Percentiles rank a stretch among this genome's conserved stretches.
Conservation (phyloP, 202 grass and related monocot species). For the Sporobolus alterniflorus region DNA sequence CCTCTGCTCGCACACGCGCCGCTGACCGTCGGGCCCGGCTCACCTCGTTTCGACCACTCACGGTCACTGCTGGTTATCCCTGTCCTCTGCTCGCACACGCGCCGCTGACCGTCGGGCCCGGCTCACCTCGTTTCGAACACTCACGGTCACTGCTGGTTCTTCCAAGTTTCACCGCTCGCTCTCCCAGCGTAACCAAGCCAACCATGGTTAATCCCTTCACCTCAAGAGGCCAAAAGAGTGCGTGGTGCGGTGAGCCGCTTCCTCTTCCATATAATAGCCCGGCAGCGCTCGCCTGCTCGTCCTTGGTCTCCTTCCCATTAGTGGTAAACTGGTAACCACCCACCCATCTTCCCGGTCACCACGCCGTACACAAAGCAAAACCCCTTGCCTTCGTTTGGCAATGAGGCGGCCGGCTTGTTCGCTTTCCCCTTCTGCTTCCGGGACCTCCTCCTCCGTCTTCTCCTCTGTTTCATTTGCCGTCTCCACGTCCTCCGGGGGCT, state of each 20-base stretch:
- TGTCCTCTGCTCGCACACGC: not conserved
- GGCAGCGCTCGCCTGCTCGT: not conserved
- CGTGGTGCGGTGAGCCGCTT: not conserved
- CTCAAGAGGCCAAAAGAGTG: not conserved
- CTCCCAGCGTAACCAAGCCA: not conserved
- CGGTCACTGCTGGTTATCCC: not conserved
- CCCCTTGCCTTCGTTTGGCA: not conserved
- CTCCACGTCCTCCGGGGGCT: conserved; percentile 52
- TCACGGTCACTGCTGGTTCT: not conserved
- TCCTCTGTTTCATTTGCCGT: conserved; percentile 39
- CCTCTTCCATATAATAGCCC: not conserved
- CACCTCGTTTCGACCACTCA: not conserved
- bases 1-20: not conserved
- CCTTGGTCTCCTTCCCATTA: conserved; percentile 25
- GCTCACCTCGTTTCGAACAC: not conserved
- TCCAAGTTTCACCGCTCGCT: not conserved
- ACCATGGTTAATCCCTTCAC: not conserved
- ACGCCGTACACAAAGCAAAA: too few species aligned
- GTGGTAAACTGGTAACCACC: not conserved
- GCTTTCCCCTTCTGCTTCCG: conserved; percentile 16
- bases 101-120: not conserved
- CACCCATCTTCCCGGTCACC: not conserved
- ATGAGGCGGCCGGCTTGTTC: conserved; percentile 11
- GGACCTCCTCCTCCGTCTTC: conserved; percentile 29
- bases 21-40: not conserved